Conservation (phyloP, 495 filamentous ascomycete species). For the Penicillium salamii region DNA sequence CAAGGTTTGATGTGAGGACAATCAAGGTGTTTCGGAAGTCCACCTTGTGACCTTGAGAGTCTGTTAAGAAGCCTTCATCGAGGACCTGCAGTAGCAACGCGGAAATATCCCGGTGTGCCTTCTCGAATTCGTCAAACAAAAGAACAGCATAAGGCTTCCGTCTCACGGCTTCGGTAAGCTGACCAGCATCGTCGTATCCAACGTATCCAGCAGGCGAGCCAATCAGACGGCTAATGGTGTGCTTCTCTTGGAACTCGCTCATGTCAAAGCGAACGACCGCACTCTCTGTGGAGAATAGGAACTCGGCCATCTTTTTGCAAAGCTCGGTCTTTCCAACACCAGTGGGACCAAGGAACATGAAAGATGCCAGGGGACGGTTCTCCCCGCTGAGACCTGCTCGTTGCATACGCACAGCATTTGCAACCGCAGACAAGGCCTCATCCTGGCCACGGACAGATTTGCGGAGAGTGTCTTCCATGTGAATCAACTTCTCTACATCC, state of each 20-base stretch:
- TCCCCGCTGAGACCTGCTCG: constrained; percentile 87
- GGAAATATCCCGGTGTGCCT: constrained; percentile 93
- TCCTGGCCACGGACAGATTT: constrained; percentile 89
- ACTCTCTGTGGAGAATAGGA: constrained; percentile 86
- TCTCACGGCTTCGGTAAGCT: constrained; percentile 92
- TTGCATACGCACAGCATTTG: constrained; percentile 92
- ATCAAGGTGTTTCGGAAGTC: constrained; percentile 97
- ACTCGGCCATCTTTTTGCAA: constrained; percentile 91
- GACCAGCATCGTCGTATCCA: constrained; percentile 95
- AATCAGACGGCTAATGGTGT: constrained; percentile 90
- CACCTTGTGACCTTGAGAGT: constrained; percentile 91
- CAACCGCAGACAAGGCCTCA: constrained; percentile 84
- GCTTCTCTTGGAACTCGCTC: constrained; percentile 97
- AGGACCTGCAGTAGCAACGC: constrained; percentile 92
- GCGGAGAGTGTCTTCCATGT: constrained; percentile 89
- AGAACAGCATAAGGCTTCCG: constrained; percentile 95
- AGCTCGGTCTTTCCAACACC: constrained; percentile 97
- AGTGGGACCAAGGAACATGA: constrained; percentile 97
- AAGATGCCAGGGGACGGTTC: constrained; percentile 85
- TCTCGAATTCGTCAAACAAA: constrained; percentile 96
- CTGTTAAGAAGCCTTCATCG: constrained; percentile 94
- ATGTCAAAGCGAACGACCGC: constrained; percentile 95
- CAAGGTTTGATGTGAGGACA: constrained; percentile 92
- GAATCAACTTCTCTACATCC: constrained; percentile 85
- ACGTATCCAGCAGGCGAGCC: constrained; percentile 92